Percentiles rank a stretch among this genome's conserved stretches.
Conservation (phyloP, 2,329 filamentous ascomycete genomes). For the Cladosporium cucumerinum region DNA sequence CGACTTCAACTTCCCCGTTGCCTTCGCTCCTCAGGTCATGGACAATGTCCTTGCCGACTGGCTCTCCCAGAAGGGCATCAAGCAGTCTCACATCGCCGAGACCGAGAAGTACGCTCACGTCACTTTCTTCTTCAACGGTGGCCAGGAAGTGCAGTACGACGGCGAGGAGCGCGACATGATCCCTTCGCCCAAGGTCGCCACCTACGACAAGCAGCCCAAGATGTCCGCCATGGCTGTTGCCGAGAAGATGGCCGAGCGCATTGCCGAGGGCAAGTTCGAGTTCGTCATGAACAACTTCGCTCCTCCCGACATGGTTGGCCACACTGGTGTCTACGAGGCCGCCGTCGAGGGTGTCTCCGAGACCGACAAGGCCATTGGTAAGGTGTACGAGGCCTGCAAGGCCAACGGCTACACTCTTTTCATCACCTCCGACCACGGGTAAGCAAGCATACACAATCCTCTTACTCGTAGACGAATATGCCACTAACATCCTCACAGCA, state of each 20-base stretch:
- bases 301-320: slow-evolving; percentile 97
- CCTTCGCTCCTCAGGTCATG: slow-evolving; percentile 94
- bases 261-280: slow-evolving; percentile 80
- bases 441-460: slow-evolving; percentile 44
- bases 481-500: slow-evolving; percentile 46
- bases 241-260: slow-evolving; percentile 82
- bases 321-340: slow-evolving; percentile 95
- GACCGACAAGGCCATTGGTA: slow-evolving; percentile 90
- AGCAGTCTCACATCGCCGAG: slow-evolving; percentile 96
- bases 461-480: background rate
- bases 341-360: slow-evolving; percentile 79
- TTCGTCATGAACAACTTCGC: slow-evolving; percentile 99
- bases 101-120: slow-evolving; percentile 99
- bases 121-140: slow-evolving; percentile 99
- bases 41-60: slow-evolving; percentile 97
- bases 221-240: slow-evolving; percentile 94
- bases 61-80: slow-evolving; percentile 80
- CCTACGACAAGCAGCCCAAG: slow-evolving; percentile 90
- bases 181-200: slow-evolving; percentile 88
- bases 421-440: slow-evolving; percentile 92
- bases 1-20: slow-evolving; percentile 87
- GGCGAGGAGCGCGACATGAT: slow-evolving; percentile 92
- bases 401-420: slow-evolving; percentile 90
- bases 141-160: slow-evolving; percentile 92
- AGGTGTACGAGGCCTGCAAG: slow-evolving; percentile 91